A percentile compares a stretch with the other conserved stretches of the same genome.
Conservation (phyloP, 441 rosid genomes). For the Erysimum pusillum region DNA sequence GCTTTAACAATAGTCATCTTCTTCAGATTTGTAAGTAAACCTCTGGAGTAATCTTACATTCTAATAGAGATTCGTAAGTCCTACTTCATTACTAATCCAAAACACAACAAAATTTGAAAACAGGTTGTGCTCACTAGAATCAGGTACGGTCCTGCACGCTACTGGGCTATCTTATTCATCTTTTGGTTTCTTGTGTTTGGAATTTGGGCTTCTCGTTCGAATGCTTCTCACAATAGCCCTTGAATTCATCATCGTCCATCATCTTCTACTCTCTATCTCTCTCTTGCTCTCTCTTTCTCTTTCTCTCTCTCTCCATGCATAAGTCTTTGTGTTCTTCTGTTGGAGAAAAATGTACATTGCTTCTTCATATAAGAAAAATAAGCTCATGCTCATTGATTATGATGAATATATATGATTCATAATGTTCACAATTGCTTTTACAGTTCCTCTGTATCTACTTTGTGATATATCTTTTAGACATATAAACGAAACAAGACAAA, state of each 20-base stretch:
- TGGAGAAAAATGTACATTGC: slow-evolving; percentile 45
- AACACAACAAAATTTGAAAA: slow-evolving; percentile 18
- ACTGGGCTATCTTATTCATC: slow-evolving; percentile 93
- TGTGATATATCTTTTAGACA: slow-evolving; percentile 9
- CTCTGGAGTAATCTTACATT: neutral
- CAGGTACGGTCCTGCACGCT: slow-evolving; percentile 94
- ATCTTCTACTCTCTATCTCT: neutral
- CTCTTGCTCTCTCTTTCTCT: neutral
- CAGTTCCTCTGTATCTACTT: slow-evolving; percentile 29
- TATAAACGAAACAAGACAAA: neutral
- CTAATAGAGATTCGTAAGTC: neutral
- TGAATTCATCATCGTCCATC: slow-evolving; percentile 23
- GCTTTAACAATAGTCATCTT: slow-evolving; percentile 89
- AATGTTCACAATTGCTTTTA: slow-evolving; percentile 26
- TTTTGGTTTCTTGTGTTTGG: slow-evolving; percentile 99
- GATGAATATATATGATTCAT: slow-evolving; percentile 38
- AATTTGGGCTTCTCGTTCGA: slow-evolving; percentile 83
- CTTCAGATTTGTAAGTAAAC: slow-evolving; percentile 89
- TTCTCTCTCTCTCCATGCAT: neutral
- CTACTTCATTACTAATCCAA: neutral
- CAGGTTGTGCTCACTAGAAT: slow-evolving; percentile 94
- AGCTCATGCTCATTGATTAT: slow-evolving; percentile 41
- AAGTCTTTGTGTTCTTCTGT: slow-evolving; percentile 23
- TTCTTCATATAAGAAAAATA: slow-evolving; percentile 34
- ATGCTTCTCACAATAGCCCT: slow-evolving; percentile 31